phyloP scores from a whole-genome alignment of 768 basidiomycete genomes.

The Coprinellus aureogranulatus region DNA sequence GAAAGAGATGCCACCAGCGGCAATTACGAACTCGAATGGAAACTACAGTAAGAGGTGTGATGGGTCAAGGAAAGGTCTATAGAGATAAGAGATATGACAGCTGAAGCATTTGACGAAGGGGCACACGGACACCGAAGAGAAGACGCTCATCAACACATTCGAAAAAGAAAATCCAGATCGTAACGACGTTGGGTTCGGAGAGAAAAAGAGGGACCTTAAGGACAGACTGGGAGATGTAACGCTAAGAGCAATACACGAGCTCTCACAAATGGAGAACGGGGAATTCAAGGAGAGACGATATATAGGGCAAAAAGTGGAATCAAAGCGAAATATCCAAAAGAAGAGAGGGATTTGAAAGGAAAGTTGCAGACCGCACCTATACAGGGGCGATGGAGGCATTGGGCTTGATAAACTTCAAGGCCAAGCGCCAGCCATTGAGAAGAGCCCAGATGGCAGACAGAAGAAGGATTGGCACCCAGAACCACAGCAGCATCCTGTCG shows the following conservation, averaged over 20 bases:
- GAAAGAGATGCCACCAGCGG: too few species aligned
- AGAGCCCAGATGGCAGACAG: conserved; percentile 63
- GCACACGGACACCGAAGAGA: not conserved
- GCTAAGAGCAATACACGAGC: too few species aligned
- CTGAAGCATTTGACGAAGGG: too few species aligned
- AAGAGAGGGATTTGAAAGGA: too few species aligned
- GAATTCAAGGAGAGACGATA: not conserved
- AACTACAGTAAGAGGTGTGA: too few species aligned
- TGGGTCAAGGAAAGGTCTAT: too few species aligned
- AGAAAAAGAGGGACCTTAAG: not conserved
- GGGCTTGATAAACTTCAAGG: conserved; percentile 15
- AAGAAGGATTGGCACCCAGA: conserved; percentile 84
- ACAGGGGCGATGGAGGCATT: not conserved
- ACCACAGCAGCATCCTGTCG: conserved; percentile 80
- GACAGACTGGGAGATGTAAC: not conserved
- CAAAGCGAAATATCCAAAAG: not conserved
- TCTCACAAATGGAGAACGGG: not conserved
- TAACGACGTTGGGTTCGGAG: not conserved
- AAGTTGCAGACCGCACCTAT: too few species aligned
- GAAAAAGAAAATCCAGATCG: not conserved
- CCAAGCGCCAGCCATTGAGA: conserved; percentile 52
- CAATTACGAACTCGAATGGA: too few species aligned
- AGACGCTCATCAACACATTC: not conserved
- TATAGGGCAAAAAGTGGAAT: not conserved
- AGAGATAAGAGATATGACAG: not conserved